These are phyloP conservation scores for Escovopsis weberi DNA, from an alignment of 2,329 filamentous ascomycete genomes.

Conservation along the genomic window DNA sequence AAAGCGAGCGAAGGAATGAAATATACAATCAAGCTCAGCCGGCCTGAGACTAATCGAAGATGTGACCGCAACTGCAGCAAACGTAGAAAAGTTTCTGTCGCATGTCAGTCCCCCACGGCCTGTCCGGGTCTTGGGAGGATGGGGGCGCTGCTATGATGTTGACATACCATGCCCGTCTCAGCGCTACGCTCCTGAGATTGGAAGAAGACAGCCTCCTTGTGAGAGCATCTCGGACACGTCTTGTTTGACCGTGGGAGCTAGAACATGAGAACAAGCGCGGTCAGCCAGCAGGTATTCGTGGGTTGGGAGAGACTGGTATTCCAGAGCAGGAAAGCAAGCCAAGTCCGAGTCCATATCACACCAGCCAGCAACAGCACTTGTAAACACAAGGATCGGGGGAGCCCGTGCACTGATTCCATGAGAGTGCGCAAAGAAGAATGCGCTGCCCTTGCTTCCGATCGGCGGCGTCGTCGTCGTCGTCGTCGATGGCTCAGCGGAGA, in stretches of 20 bases:
- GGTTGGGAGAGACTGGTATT: conserved; percentile 11
- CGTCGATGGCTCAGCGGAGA: not conserved
- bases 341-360: not conserved
- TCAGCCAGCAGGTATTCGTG: conserved; percentile 26
- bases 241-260: conserved; percentile 87
- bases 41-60: conserved; percentile 43
- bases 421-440: not conserved
- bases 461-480: too few species aligned
- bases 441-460: too few species aligned
- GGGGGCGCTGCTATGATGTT: too few species aligned
- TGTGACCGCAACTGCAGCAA: conserved; percentile 84
- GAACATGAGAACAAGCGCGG: conserved; percentile 22
- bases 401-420: too few species aligned
- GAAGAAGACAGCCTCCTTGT: conserved; percentile 92
- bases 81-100: conserved; percentile 79
- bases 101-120: not conserved
- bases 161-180: conserved; percentile 91
- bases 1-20: too few species aligned
- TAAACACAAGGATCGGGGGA: not conserved
- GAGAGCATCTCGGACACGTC: conserved; percentile 69
- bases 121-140: not conserved
- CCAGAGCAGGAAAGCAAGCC: conserved; percentile 7
- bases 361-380: conserved; percentile 1
- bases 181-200: conserved; percentile 95
- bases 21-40: not conserved